Conservation (phyloP, 75 land plant species). For the Cunninghamia lanceolata region DNA sequence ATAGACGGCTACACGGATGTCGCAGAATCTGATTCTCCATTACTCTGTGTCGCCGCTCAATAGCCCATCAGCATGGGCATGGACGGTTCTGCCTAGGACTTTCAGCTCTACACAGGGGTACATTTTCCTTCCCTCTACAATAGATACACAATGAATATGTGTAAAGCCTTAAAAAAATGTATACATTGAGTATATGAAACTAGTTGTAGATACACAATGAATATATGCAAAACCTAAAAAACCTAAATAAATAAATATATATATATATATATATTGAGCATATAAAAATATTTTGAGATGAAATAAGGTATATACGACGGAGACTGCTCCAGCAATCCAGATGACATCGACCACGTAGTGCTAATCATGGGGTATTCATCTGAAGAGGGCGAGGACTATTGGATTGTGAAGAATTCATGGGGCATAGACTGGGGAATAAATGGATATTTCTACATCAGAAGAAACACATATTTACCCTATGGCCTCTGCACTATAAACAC, state of each 20-base stretch:
- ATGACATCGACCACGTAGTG: slow-evolving; percentile 30
- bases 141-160: too few relatives aligned
- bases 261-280: background rate
- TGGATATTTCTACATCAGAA: slow-evolving; percentile 15
- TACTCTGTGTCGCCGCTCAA: slow-evolving; percentile 37
- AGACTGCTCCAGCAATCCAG: slow-evolving; percentile 23
- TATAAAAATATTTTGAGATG: background rate
- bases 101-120: slow-evolving; percentile 59
- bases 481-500: slow-evolving; percentile 32
- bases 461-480: background rate
- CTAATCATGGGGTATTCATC: too few relatives aligned
- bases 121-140: background rate
- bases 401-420: slow-evolving; percentile 41
- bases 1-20: slow-evolving; percentile 63
- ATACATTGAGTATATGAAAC: background rate
- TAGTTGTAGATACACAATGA: background rate
- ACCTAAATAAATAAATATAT: too few relatives aligned
- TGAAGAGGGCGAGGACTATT: slow-evolving; percentile 12
- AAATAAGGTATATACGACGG: slow-evolving; percentile 50
- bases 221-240: background rate
- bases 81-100: slow-evolving; percentile 39
- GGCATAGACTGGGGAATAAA: slow-evolving; percentile 18
- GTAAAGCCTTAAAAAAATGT: background rate
- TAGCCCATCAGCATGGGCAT: slow-evolving; percentile 55
- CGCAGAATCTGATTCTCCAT: slow-evolving; percentile 25